Percentiles rank a stretch among this genome's conserved stretches.
These are phyloP conservation scores for Acanthamoeba lenticulata DNA, from an alignment of 208 protist species.

Conservation along the genomic window DNA sequence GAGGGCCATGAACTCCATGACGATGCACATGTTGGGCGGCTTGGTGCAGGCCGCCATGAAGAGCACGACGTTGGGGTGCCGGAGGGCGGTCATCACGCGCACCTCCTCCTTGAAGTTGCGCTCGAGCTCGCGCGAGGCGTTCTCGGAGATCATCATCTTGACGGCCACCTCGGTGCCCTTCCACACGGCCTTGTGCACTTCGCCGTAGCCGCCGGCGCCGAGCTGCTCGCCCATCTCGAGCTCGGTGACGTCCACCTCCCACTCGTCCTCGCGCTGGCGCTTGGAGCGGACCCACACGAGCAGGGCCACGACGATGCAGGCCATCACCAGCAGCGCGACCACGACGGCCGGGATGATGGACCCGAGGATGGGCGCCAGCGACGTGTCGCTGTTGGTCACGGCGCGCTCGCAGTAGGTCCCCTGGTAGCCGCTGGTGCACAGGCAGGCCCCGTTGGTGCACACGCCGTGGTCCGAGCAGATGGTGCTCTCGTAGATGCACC, in stretches of 20 bases:
- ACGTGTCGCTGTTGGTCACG: background rate
- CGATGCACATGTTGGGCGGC: slow-evolving; percentile 8
- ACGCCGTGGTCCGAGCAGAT: slow-evolving; percentile 19
- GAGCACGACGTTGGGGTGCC: background rate
- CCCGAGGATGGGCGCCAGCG: slow-evolving; percentile 9
- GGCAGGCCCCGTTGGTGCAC: background rate
- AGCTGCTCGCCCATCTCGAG: slow-evolving; percentile 58
- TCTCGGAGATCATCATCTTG: slow-evolving; percentile 42
- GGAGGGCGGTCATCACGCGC: background rate
- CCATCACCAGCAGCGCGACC: background rate
- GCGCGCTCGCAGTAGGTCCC: background rate
- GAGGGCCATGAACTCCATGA: slow-evolving; percentile 56
- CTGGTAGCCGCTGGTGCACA: background rate
- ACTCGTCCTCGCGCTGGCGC: background rate
- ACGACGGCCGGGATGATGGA: background rate
- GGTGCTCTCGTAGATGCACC: background rate
- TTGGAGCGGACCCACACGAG: background rate
- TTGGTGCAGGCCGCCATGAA: slow-evolving; percentile 36
- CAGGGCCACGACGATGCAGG: background rate
- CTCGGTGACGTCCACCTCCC: slow-evolving; percentile 38
- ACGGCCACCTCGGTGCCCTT: slow-evolving; percentile 64
- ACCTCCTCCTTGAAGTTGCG: slow-evolving; percentile 62
- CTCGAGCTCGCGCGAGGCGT: background rate
- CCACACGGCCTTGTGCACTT: slow-evolving; percentile 58
- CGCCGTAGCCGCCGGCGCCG: slow-evolving; percentile 19